These are phyloP conservation scores for Pichia norvegensis DNA, from an alignment of 1,139 yeast species.

Conservation along the genomic window DNA sequence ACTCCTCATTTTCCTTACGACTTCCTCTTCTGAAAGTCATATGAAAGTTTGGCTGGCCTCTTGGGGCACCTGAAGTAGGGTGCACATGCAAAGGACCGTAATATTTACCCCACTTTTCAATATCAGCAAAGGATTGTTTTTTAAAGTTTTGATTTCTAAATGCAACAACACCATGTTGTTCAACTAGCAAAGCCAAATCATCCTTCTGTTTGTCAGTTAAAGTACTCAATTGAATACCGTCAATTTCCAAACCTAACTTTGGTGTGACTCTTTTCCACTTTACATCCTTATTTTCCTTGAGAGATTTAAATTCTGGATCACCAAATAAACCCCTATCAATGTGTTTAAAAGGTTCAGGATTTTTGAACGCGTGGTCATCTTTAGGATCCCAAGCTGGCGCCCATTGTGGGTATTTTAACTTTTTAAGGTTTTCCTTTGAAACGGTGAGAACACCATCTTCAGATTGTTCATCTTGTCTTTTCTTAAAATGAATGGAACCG, in stretches of 20 bases:
- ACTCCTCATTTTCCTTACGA: conserved; percentile 29
- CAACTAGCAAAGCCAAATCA: conserved; percentile 44
- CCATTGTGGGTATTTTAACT: conserved; percentile 17
- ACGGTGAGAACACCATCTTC: conserved; percentile 6
- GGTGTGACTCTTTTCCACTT: conserved; percentile 31
- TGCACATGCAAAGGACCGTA: conserved; percentile 68
- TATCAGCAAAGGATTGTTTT: conserved; percentile 45
- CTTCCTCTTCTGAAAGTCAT: conserved; percentile 48
- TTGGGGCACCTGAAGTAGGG: conserved; percentile 64
- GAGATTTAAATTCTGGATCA: conserved; percentile 45
- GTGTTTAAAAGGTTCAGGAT: conserved; percentile 38
- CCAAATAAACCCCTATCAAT: conserved; percentile 50
- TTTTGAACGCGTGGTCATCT: conserved; percentile 18
- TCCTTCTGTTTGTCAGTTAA: conserved; percentile 45
- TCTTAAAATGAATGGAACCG: conserved; percentile 28
- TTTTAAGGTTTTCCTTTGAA: conserved; percentile 10
- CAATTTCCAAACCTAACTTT: conserved; percentile 54
- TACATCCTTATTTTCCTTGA: conserved; percentile 38
- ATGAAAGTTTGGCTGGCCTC: conserved; percentile 50
- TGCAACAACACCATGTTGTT: conserved; percentile 44
- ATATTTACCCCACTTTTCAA: conserved; percentile 46
- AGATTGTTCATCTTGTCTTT: conserved; percentile 23
- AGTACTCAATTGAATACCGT: conserved; percentile 48
- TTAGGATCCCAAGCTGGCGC: conserved; percentile 43
- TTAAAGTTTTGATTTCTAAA: conserved; percentile 59